Base-by-base conservation (phyloP, 1,139 yeast species). In the Pichia sp. region DNA sequence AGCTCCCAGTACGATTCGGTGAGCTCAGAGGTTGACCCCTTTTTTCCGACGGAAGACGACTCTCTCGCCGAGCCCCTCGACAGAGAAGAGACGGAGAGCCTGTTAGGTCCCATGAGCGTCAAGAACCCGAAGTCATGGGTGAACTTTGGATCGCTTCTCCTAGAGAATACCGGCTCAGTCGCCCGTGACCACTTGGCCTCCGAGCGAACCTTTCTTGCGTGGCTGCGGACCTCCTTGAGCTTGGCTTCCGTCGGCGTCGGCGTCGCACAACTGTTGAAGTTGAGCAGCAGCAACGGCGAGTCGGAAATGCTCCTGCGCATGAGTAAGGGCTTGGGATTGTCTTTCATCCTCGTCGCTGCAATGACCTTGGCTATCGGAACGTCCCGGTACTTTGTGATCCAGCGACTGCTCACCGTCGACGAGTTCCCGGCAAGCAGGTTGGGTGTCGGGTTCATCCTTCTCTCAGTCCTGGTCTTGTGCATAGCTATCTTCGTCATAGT, bases 191-290 rank as follows among this genome's bases (percentile, higher is more conserved):
- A 76, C 61, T 68, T 71, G 34, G 73, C 74, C 6, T 67, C 69
- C 3, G 74, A 71, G 48, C 61, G 74, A 53, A 71, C 74, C 1
- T 70, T 67, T 41, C 57, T 71, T 26, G 72, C 73, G 3, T 71
- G 73, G 74, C 57, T 71, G 10, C 59, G 74, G 42, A 70, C 74
- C 0, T 75, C 82, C 13, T 65, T 81, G 50, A 77, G 81, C 10
- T 74, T 81, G 53, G 80, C 83, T 6, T 75, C 83, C 11, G 75
- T 79, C 29, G 86, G 86, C 0, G 80, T 81, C 2, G 85, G 82
- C 15, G 70, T 81, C 8, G 73, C 84, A 0, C 85, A 81, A 63
- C 65, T 81, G 57, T 74, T 80, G 58, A 75, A 80, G 46, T 64
- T 81, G 13, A 60, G 69, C 1, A 57, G 50, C 5, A 29, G 48